phyloP scores from a whole-genome alignment of 2,329 filamentous ascomycete genomes.

The Harringtonia aguacate region DNA sequence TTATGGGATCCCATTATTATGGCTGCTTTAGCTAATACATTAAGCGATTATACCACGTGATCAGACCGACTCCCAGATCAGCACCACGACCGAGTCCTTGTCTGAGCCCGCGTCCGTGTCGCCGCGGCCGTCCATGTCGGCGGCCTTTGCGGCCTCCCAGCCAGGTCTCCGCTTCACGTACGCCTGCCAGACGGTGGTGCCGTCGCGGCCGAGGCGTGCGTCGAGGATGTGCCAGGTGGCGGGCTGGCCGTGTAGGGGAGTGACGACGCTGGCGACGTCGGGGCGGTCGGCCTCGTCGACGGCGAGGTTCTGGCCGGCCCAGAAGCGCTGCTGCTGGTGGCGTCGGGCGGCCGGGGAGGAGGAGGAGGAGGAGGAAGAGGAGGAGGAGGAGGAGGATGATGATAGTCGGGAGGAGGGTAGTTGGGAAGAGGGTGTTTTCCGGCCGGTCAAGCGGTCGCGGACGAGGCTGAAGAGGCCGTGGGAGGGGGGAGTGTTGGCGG shows the following conservation, averaged over 20 bases:
- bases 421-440: too few relatives aligned
- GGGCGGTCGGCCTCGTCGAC: constrained; percentile 18
- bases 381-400: too few relatives aligned
- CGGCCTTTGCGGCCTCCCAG: background rate
- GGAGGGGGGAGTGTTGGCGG: too few relatives aligned
- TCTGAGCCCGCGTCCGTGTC: constrained; percentile 7
- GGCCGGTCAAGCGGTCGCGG: too few relatives aligned
- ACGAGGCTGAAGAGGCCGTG: too few relatives aligned
- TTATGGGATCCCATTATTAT: too few relatives aligned
- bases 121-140: constrained; percentile 16
- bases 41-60: background rate
- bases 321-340: constrained; percentile 5
- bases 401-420: too few relatives aligned
- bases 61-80: constrained; percentile 24
- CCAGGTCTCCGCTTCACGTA: constrained; percentile 25
- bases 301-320: constrained; percentile 19
- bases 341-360: too few relatives aligned
- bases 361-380: too few relatives aligned
- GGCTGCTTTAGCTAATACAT: background rate
- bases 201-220: constrained; percentile 20
- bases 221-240: constrained; percentile 30
- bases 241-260: constrained; percentile 2
- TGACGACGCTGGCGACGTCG: constrained; percentile 20
- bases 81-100: constrained; percentile 27
- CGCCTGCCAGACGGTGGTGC: constrained; percentile 35